Conservation (phyloP, 768 basidiomycete species). For the Mycena pura region DNA sequence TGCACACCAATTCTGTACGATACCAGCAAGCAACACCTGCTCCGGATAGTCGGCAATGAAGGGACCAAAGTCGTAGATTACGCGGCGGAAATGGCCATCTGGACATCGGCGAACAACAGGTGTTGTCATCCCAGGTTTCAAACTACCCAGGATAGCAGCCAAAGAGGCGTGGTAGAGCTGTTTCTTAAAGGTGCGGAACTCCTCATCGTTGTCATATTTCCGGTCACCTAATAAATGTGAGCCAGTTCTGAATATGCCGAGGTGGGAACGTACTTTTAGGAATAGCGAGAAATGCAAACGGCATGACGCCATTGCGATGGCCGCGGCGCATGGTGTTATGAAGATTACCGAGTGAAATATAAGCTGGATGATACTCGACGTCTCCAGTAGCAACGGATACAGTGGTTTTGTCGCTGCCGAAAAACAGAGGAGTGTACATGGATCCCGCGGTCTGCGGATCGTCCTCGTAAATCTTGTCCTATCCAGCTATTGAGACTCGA, state of each 20-base stretch:
- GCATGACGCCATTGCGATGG: slow-evolving; percentile 33
- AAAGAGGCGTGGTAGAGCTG: slow-evolving; percentile 27
- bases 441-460: slow-evolving; percentile 4
- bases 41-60: slow-evolving; percentile 40
- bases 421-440: slow-evolving; percentile 19
- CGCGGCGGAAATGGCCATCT: slow-evolving; percentile 32
- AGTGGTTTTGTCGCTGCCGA: slow-evolving; percentile 36
- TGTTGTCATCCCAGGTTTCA: slow-evolving; percentile 8
- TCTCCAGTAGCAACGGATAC: slow-evolving; percentile 33
- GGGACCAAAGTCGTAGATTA: slow-evolving; percentile 31
- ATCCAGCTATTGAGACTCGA: not conserved
- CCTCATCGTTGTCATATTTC: slow-evolving; percentile 10
- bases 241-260: not conserved
- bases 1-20: slow-evolving; percentile 18
- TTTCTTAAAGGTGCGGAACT: slow-evolving; percentile 20
- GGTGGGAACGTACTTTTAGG: slow-evolving; percentile 33
- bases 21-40: slow-evolving; percentile 30
- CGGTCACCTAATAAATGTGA: slow-evolving; percentile 13
- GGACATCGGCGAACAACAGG: slow-evolving; percentile 32
- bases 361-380: slow-evolving; percentile 31
- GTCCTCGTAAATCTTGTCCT: not conserved
- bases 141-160: not conserved
- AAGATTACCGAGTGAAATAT: slow-evolving; percentile 31
- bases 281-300: slow-evolving; percentile 35
- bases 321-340: slow-evolving; percentile 28